A percentile compares a stretch with the other conserved stretches of the same genome.
phyloP scores from a whole-genome alignment of 106 monocot genomes.

The Vanilla planifolia region DNA sequence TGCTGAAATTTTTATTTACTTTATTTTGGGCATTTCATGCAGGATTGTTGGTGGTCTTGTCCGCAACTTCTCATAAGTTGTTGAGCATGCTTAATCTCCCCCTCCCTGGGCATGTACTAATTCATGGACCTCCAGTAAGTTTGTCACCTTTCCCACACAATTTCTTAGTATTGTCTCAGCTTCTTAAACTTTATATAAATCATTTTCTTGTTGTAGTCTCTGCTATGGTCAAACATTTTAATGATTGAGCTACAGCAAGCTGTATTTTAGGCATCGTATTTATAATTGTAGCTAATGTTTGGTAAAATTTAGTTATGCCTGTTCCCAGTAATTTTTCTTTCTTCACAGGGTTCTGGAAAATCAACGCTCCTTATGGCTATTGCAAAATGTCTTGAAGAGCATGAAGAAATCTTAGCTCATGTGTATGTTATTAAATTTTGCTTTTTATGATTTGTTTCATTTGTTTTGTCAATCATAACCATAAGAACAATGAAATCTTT shows the following conservation, averaged over 20 bases:
- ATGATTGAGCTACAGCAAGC: too few relatives aligned
- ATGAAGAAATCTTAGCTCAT: constrained; percentile 77
- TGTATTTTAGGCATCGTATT: too few relatives aligned
- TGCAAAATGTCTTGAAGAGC: constrained; percentile 80
- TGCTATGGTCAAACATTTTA: too few relatives aligned
- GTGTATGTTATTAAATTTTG: constrained; percentile 38
- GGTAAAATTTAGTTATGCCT: not conserved
- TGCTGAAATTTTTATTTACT: not conserved
- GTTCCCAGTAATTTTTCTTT: constrained; percentile 7
- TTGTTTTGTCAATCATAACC: not conserved
- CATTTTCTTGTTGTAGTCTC: too few relatives aligned
- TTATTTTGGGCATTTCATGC: constrained; percentile 4
- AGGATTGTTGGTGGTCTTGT: constrained; percentile 71
- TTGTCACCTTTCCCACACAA: too few relatives aligned
- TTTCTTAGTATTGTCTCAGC: too few relatives aligned
- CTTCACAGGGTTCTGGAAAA: constrained; percentile 89
- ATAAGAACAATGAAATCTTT: constrained; percentile 9
- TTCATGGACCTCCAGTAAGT: constrained; percentile 91
- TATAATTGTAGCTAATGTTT: not conserved
- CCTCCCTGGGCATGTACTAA: constrained; percentile 79
- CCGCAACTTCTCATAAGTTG: constrained; percentile 53
- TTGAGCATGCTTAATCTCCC: constrained; percentile 48
- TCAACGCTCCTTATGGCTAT: constrained; percentile 65
- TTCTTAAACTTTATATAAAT: too few relatives aligned
- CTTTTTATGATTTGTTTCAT: constrained; percentile 3